These are phyloP conservation scores for Tulasnella calospora DNA, from an alignment of 768 basidiomycete species.

Conservation along the genomic window DNA sequence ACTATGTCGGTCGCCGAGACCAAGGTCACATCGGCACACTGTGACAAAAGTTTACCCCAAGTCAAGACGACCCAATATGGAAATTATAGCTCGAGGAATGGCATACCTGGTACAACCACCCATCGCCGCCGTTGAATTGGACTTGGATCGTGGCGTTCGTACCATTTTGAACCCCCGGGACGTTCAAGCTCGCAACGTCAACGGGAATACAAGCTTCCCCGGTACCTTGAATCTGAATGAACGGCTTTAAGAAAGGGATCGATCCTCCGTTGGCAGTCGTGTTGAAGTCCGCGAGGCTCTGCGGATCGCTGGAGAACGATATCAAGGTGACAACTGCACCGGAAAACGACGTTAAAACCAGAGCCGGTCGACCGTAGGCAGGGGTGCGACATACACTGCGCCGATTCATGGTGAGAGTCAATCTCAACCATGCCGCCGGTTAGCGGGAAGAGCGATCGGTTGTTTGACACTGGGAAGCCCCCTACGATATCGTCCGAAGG, in stretches of 20 bases:
- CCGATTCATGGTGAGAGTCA: constrained; percentile 60
- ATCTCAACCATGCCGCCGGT: constrained; percentile 54
- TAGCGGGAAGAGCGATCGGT: constrained; percentile 67
- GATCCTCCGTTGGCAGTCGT: constrained; percentile 37
- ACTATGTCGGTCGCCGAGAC: constrained; percentile 38
- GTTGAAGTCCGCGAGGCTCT: constrained; percentile 60
- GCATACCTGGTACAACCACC: constrained; percentile 60
- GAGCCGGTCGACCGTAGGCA: not conserved
- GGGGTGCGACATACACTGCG: constrained; percentile 47
- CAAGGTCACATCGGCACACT: constrained; percentile 80
- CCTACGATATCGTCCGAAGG: not conserved
- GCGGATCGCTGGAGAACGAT: constrained; percentile 47
- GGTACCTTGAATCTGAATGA: constrained; percentile 49
- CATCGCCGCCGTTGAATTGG: constrained; percentile 66
- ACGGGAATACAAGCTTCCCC: constrained; percentile 66
- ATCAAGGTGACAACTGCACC: constrained; percentile 46
- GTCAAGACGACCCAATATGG: not conserved
- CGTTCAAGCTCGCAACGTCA: constrained; percentile 48
- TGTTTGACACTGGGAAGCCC: constrained; percentile 37
- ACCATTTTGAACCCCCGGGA: constrained; percentile 54
- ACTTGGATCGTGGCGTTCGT: constrained; percentile 71
- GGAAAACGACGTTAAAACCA: constrained; percentile 33
- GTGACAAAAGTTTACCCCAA: not conserved
- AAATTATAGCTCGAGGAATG: not conserved
- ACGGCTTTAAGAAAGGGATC: constrained; percentile 43